Percentiles rank a stretch among this genome's conserved stretches.
phyloP scores from a whole-genome alignment of 352 stramenopile genomes.

The Globisporangium iwayamae region DNA sequence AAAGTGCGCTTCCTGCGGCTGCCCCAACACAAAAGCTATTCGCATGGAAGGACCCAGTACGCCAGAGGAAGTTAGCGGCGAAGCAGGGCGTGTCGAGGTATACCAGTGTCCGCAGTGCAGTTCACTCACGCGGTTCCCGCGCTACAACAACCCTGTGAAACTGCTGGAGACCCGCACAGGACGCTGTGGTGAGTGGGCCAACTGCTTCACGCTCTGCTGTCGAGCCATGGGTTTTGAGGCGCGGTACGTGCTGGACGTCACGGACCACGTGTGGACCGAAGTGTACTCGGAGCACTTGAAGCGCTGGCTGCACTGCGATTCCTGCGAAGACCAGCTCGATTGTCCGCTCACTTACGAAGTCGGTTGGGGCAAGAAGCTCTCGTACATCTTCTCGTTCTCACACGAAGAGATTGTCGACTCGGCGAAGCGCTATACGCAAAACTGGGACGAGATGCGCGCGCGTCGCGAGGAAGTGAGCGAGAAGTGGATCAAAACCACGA shows the following conservation, averaged over 20 bases:
- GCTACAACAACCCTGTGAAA: conserved; percentile 90
- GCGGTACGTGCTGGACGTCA: conserved; percentile 92
- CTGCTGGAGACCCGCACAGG: conserved; percentile 78
- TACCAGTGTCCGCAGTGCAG: conserved; percentile 71
- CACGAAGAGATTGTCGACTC: conserved; percentile 90
- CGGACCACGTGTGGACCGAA: conserved; percentile 95
- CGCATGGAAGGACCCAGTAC: conserved; percentile 44
- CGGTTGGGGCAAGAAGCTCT: conserved; percentile 93
- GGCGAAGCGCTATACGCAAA: conserved; percentile 72
- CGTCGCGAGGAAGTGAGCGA: conserved; percentile 68
- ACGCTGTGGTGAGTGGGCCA: conserved; percentile 92
- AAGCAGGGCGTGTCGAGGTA: conserved; percentile 83
- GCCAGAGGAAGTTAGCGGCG: conserved; percentile 48
- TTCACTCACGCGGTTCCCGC: conserved; percentile 76
- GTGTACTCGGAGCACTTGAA: conserved; percentile 78
- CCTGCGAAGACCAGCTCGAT: conserved; percentile 93
- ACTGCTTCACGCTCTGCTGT: conserved; percentile 91
- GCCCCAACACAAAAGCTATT: conserved; percentile 42
- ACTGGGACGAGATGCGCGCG: conserved; percentile 59
- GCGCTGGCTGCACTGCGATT: conserved; percentile 93
- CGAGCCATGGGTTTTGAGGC: conserved; percentile 88
- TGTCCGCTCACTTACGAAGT: conserved; percentile 93
- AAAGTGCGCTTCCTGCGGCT: conserved; percentile 48
- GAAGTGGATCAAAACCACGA: conserved; percentile 49
- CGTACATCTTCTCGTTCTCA: conserved; percentile 89